Evolutionary conservation across 73 alveolate genomes (phyloP).

Genomic region (Paramecium octaurelia): DNA sequence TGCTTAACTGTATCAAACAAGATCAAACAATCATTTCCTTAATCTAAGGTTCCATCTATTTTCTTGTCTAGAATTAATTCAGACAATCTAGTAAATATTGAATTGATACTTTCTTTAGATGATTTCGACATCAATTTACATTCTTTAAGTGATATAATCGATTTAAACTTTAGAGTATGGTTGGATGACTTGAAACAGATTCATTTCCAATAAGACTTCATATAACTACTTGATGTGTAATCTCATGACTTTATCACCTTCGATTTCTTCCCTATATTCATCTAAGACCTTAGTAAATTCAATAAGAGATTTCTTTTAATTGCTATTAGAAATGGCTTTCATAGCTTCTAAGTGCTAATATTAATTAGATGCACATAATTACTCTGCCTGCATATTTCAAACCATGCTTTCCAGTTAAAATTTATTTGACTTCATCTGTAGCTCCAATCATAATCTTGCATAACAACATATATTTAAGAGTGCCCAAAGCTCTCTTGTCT

Average conservation of each 20-base stretch:
- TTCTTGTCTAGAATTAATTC: conserved; percentile 91
- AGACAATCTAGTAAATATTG: conserved; percentile 67
- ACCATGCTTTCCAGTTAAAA: conserved; percentile 69
- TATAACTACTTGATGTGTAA: conserved; percentile 79
- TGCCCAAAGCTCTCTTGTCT: conserved; percentile 74
- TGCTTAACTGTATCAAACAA: conserved; percentile 74
- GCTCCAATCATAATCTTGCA: conserved; percentile 85
- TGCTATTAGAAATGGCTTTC: conserved; percentile 85
- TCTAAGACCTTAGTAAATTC: conserved; percentile 65
- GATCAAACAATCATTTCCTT: conserved; percentile 91
- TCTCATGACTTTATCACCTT: conserved; percentile 75
- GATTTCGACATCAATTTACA: conserved; percentile 38
- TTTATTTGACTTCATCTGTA: conserved; percentile 83
- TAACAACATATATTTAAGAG: conserved; percentile 88
- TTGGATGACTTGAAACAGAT: conserved; percentile 82
- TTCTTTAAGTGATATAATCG: conserved; percentile 74
- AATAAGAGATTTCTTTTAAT: conserved; percentile 72
- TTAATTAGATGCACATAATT: background rate
- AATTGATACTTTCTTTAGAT: conserved; percentile 67
- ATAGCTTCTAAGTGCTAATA: conserved; percentile 82
- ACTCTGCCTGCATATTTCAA: conserved; percentile 80
- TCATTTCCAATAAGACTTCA: conserved; percentile 83
- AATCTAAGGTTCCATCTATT: conserved; percentile 92
- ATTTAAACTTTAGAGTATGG: conserved; percentile 93
- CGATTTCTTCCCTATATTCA: conserved; percentile 62